Evolutionary conservation across 345 rosid species (phyloP).

Genomic region (Hirschfeldia incana): DNA sequence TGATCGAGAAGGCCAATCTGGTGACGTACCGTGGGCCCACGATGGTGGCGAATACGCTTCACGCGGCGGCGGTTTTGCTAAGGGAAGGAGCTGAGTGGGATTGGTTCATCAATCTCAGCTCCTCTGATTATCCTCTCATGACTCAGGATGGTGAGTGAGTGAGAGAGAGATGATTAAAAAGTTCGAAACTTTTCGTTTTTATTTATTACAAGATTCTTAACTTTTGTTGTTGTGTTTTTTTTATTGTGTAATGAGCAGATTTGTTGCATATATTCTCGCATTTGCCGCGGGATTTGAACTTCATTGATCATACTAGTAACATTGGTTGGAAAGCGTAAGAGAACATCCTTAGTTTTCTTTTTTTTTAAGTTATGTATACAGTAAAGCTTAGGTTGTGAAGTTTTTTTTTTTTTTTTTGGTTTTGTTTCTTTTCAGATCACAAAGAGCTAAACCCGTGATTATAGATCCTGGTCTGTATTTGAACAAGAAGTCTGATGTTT

Average conservation of each 20-base stretch:
- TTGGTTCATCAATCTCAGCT: conserved; percentile 96
- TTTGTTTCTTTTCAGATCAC: conserved; percentile 55
- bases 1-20: conserved; percentile 86
- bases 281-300: conserved; percentile 91
- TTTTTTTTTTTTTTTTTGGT: too few species aligned
- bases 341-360: not conserved
- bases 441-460: conserved; percentile 92
- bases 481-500: conserved; percentile 88
- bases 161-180: too few species aligned
- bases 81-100: conserved; percentile 94
- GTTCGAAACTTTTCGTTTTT: not conserved
- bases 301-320: conserved; percentile 97
- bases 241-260: conserved; percentile 47
- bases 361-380: too few species aligned
- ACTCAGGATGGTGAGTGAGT: conserved; percentile 83
- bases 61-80: conserved; percentile 91
- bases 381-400: not conserved
- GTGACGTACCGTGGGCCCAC: conserved; percentile 96
- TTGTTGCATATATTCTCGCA: conserved; percentile 92
- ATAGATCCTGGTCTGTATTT: conserved; percentile 96
- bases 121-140: conserved; percentile 93
- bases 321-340: conserved; percentile 99
- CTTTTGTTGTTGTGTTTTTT: not conserved
- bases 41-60: conserved; percentile 96
- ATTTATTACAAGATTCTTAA: not conserved